Evolutionary conservation across 441 rosid genomes (phyloP), one percentile per base, ranked within the genome.

Genomic region (Kokia cookei): DNA sequence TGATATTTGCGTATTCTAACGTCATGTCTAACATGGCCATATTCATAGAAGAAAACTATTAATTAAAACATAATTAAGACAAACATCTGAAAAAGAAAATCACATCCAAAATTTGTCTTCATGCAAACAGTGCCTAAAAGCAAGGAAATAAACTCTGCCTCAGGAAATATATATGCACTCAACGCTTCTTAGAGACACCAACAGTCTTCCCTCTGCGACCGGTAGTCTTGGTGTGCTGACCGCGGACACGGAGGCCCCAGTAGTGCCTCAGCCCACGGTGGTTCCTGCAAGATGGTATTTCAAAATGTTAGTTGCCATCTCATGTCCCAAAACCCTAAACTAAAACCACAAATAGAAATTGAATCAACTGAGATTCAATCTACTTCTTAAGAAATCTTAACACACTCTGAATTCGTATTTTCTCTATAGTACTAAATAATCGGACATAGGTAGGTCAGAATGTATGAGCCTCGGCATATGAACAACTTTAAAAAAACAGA

Each of bases 101-200:
- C 76, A 48, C 42, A 62, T 65, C 75, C 79, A 77, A 72, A 77
- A 61, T 37, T 24, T 29, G 42, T 40, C 76, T 37, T 62, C 4
- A 27, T 3, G 35, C 72, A 73, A 57, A 76, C 48, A 62, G 63
- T 51, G 11, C 50, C 19, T 59, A 7, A 2, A 43, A n/a, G 58
- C 60, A 64, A 58, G 17, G 10, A 17, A 72, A 35, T 66, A 65
- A 29, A 24, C 51, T 62, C 65, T 12, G 59, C 72, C 73, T 19
- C 65, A 65, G 50, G 62, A 70, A 1, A 65, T 12, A 42, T 19
- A 55, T 14, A 70, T 14, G 65, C 64, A 63, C 74, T 88, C 76
- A 91, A 72, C 97, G 94, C 90, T 93, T 91, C 91, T 93, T 93
- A 62, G 98, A 93, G 84, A 93, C 98, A 86, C 96, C 96, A 51